A percentile compares a stretch with the other conserved stretches of the same genome.
These are phyloP conservation scores for Candida gigantensis DNA, from an alignment of 1,139 yeast species.

Conservation along the genomic window DNA sequence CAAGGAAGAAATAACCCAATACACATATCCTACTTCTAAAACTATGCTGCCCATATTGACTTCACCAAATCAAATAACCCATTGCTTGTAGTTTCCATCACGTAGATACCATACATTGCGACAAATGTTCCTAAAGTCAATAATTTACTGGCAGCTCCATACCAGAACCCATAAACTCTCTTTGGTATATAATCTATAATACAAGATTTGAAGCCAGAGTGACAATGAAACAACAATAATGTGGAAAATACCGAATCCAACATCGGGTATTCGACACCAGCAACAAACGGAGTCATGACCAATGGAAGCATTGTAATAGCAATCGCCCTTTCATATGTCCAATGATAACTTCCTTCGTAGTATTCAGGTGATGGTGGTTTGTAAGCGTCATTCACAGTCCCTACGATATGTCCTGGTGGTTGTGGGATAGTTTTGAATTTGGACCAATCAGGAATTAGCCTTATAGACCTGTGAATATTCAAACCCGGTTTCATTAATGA, in stretches of 20 bases:
- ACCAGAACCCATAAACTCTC: constrained; percentile 70
- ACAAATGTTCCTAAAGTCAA: constrained; percentile 63
- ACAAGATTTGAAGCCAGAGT: constrained; percentile 82
- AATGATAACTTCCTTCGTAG: constrained; percentile 83
- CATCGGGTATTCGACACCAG: constrained; percentile 64
- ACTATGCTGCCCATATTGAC: constrained; percentile 41
- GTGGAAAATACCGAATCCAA: constrained; percentile 70
- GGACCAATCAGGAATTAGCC: constrained; percentile 48
- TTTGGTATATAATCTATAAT: constrained; percentile 86
- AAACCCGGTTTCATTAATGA: constrained; percentile 7
- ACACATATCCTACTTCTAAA: too few relatives aligned
- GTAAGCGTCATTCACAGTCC: constrained; percentile 81
- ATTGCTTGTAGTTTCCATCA: constrained; percentile 52
- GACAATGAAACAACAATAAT: constrained; percentile 68
- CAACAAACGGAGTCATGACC: constrained; percentile 67
- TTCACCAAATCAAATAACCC: constrained; percentile 55
- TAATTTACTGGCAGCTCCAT: constrained; percentile 60
- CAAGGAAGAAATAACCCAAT: constrained; percentile 1
- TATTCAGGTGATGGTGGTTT: constrained; percentile 60
- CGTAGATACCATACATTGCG: constrained; percentile 68
- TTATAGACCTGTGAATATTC: constrained; percentile 19
- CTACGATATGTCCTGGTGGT: constrained; percentile 70
- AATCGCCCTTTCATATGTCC: constrained; percentile 78
- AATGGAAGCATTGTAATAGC: constrained; percentile 76
- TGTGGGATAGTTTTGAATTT: constrained; percentile 59